Conservation (phyloP, 305 asterid species). For the Petunia hybrid region DNA sequence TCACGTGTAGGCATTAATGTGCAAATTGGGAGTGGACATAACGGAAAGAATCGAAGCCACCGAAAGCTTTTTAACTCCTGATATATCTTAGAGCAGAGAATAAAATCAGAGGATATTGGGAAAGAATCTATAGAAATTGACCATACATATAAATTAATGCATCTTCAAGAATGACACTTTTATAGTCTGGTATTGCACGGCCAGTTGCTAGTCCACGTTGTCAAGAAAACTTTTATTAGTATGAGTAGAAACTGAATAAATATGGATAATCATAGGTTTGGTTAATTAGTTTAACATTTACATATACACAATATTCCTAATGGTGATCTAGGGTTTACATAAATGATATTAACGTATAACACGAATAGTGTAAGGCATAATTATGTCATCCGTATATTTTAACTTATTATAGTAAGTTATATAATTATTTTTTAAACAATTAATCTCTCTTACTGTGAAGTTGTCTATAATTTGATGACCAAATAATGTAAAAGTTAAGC, state of each 20-base stretch:
- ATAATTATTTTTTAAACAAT: too few relatives aligned
- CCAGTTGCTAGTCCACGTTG: conserved; percentile 14
- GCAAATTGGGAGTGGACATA: conserved; percentile 35
- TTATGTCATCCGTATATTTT: too few relatives aligned
- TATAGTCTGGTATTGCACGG: conserved; percentile 1
- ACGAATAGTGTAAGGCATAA: background rate
- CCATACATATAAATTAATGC: conserved; percentile 15
- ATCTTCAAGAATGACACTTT: background rate
- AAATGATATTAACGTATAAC: too few relatives aligned
- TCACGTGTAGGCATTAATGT: conserved; percentile 12
- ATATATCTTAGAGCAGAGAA: conserved; percentile 33
- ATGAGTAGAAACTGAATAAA: background rate
- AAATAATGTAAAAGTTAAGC: too few relatives aligned
- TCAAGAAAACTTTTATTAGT: background rate
- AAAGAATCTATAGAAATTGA: conserved; percentile 43
- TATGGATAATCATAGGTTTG: background rate
- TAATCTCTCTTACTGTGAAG: too few relatives aligned
- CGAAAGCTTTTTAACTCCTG: conserved; percentile 39
- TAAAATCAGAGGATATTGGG: conserved; percentile 35
- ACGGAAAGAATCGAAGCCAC: conserved; percentile 42
- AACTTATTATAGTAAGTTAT: too few relatives aligned
- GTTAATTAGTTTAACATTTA: background rate
- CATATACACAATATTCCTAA: background rate
- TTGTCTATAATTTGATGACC: too few relatives aligned
- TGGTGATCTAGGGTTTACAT: background rate